These are phyloP conservation scores for Colletotrichum gloeosporioides DNA, from an alignment of 2,329 filamentous ascomycete species.

Conservation along the genomic window DNA sequence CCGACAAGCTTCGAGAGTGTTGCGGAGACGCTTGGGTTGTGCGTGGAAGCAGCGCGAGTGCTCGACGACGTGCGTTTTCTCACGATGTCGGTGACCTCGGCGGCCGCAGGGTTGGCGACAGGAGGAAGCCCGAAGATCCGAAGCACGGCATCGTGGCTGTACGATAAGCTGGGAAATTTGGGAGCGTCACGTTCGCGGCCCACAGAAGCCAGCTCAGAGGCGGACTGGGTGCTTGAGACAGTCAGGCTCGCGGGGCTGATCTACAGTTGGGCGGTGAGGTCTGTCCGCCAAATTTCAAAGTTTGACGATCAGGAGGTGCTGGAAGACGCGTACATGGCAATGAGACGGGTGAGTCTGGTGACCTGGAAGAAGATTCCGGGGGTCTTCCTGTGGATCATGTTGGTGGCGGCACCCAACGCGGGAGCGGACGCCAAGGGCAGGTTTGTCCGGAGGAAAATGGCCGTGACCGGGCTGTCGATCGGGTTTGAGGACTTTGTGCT, in stretches of 20 bases:
- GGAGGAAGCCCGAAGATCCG: constrained; percentile 21
- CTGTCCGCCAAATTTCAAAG: constrained; percentile 28
- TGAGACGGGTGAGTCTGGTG: constrained; percentile 29
- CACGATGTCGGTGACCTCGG: constrained; percentile 25
- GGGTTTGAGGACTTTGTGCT: constrained; percentile 31
- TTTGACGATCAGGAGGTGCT: constrained; percentile 24
- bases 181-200: background rate
- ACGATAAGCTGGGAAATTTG: constrained; percentile 18
- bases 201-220: background rate
- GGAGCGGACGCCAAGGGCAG: constrained; percentile 28
- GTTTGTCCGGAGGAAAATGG: constrained; percentile 34
- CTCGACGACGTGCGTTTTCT: constrained; percentile 34
- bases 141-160: constrained; percentile 28
- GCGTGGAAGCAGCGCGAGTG: constrained; percentile 24
- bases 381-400: constrained; percentile 34
- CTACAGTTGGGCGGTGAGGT: constrained; percentile 30
- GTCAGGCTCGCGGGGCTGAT: constrained; percentile 28
- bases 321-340: constrained; percentile 26
- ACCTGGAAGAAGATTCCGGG: constrained; percentile 35
- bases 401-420: constrained; percentile 29
- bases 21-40: constrained; percentile 17
- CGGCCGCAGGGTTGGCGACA: background rate
- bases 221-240: constrained; percentile 27
- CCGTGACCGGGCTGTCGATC: constrained; percentile 30
- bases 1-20: constrained; percentile 22